A percentile compares a stretch with the other conserved stretches of the same genome.
Evolutionary conservation across 2,329 filamentous ascomycete species (phyloP).

Genomic region (Penicillium sp.): DNA sequence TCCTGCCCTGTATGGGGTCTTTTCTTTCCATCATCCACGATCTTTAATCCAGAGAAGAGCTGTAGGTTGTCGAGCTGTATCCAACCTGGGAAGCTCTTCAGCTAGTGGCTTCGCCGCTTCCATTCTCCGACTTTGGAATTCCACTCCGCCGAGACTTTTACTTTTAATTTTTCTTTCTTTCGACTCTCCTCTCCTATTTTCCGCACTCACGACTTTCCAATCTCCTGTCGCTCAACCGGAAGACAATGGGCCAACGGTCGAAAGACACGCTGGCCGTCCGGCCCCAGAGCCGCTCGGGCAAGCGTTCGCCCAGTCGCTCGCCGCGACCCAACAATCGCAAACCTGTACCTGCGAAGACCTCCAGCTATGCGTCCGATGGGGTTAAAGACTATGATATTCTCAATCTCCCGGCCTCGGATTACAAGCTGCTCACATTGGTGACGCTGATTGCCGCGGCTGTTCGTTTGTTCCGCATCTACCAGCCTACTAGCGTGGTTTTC

Average conservation of each 20-base stretch:
- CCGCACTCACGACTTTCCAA: conserved; percentile 8
- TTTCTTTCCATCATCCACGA: conserved; percentile 33
- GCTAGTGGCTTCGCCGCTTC: conserved; percentile 6
- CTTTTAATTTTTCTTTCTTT: not conserved
- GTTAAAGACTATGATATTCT: conserved; percentile 89
- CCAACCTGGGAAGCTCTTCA: conserved; percentile 9
- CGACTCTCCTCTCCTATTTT: conserved; percentile 2
- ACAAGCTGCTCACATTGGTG: conserved; percentile 69
- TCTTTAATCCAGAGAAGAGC: conserved; percentile 30
- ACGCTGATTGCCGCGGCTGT: conserved; percentile 75
- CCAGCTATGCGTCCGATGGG: conserved; percentile 49
- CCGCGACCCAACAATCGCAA: conserved; percentile 40
- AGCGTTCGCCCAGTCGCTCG: conserved; percentile 40
- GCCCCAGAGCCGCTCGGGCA: conserved; percentile 30
- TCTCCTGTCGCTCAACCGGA: not conserved
- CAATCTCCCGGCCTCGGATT: conserved; percentile 78
- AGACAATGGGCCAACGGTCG: conserved; percentile 30
- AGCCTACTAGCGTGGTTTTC: conserved; percentile 94
- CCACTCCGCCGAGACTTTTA: not conserved
- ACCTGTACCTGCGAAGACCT: conserved; percentile 30
- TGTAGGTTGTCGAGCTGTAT: conserved; percentile 18
- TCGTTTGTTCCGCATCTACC: conserved; percentile 91
- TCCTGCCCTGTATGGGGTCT: conserved; percentile 35
- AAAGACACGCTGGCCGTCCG: conserved; percentile 39
- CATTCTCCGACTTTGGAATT: not conserved